phyloP scores from a whole-genome alignment of 192 early-diverging fungal species.

The Coemansia sp. region DNA sequence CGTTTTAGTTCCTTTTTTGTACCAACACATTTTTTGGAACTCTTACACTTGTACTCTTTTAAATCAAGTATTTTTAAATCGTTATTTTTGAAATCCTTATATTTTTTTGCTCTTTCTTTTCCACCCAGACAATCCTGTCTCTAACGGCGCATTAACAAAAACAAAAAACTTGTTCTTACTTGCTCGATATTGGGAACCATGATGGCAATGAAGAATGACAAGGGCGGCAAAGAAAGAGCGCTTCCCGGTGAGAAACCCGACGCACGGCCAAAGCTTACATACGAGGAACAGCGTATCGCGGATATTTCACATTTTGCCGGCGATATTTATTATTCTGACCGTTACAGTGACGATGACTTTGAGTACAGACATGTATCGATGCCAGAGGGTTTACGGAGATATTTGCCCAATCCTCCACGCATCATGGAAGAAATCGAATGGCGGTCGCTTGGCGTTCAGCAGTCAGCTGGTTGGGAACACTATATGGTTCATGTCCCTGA shows the following conservation, averaged over 20 bases:
- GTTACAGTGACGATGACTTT: conserved; percentile 46
- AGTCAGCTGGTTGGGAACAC: conserved; percentile 52
- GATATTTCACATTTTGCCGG: conserved; percentile 32
- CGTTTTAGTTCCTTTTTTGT: background rate
- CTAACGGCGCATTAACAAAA: background rate
- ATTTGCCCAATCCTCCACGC: conserved; percentile 40
- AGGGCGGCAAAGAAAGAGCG: conserved; percentile 9
- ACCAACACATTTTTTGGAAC: no score
- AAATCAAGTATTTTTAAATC: background rate
- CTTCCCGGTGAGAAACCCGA: background rate
- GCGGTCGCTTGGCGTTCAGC: conserved; percentile 43
- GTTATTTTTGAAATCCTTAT: background rate
- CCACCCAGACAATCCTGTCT: background rate
- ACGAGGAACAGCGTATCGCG: conserved; percentile 22
- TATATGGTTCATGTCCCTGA: conserved; percentile 53
- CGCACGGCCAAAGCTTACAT: conserved; percentile 5
- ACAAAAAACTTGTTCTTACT: background rate
- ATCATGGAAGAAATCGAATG: conserved; percentile 44
- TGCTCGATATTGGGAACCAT: background rate
- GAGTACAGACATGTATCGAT: conserved; percentile 53
- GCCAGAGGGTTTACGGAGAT: conserved; percentile 45
- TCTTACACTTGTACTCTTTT: background rate
- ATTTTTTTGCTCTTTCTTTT: background rate
- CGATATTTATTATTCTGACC: conserved; percentile 48
- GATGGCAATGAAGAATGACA: conserved; percentile 27